Base-by-base conservation (phyloP, 2,329 filamentous ascomycete genomes). In the Pseudogymnoascus sp. region DNA sequence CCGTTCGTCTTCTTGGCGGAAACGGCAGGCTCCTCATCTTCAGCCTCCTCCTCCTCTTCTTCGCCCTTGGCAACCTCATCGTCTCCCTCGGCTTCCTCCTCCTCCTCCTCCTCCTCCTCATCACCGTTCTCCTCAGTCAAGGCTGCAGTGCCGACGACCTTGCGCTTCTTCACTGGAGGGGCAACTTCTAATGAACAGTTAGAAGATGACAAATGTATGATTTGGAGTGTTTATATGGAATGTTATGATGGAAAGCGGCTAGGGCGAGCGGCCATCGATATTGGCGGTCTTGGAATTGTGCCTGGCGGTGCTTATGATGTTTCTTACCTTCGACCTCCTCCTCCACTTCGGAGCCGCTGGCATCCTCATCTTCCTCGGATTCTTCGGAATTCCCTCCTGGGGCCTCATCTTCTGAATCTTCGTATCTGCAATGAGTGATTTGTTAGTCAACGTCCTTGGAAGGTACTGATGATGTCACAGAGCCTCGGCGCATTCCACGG, bases 351-450 rank as follows among this genome's bases (percentile, higher is more conserved):
- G 66, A 65, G 8, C 69, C 68, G 53, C 65, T 25, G 53, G 40
- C 25, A 49, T 23, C 61, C 63, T 62, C 65, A 65, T 67, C 59
- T 70, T 71, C 71, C 46, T 76, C 71, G 62, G 76, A 74, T 25
- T 75, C 71, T 18, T 77, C 75, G 63, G 73, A 71, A 36, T 70
- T 73, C 66, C 74, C 68, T 67, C 72, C 69, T 63, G 67, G 65
- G 65, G 71, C 70, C 62, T 71, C 67, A 61, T 68, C 68, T 66
- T 74, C 68, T 63, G 72, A 69, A 66, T 73, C 73, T 66, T 77
- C 69, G 56, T 72, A 72, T 49, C 70, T 72, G 63, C 61, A 28
- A 37, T 37, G 21, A 23, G 18, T 34, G 25, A 2, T 60, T 12
- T 1, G 59, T 69, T 60, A 70, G 69, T 62, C 43, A 60, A 68